Evolutionary conservation across 208 protist species (phyloP).

Genomic region (Leishmania amazonensis): DNA sequence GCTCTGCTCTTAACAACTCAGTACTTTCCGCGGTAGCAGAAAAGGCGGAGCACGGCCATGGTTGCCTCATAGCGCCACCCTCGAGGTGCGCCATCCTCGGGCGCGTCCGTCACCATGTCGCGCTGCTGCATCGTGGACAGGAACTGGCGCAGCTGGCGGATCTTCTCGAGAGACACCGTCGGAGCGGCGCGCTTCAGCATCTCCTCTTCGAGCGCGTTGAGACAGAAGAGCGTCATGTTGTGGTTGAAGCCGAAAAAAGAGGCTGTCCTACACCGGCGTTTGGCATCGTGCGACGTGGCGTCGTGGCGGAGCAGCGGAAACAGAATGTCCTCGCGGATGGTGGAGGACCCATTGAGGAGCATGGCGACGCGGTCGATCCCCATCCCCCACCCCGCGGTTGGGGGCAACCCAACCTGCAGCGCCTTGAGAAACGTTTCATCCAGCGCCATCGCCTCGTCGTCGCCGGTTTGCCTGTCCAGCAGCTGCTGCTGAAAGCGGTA

Average conservation of each 20-base stretch:
- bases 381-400: slow-evolving; percentile 96
- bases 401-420: slow-evolving; percentile 95
- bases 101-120: slow-evolving; percentile 6
- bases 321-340: slow-evolving; percentile 88
- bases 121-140: slow-evolving; percentile 46
- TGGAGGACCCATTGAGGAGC: slow-evolving; percentile 89
- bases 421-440: slow-evolving; percentile 95
- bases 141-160: slow-evolving; percentile 65
- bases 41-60: slow-evolving; percentile 65
- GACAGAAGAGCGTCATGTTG: slow-evolving; percentile 86
- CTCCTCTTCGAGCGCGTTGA: slow-evolving; percentile 80
- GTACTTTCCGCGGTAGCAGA: slow-evolving; percentile 53
- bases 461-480: slow-evolving; percentile 82
- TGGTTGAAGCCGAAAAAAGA: slow-evolving; percentile 84
- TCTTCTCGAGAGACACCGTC: slow-evolving; percentile 46
- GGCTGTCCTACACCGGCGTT: slow-evolving; percentile 71
- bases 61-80: slow-evolving; percentile 65
- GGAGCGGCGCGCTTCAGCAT: slow-evolving; percentile 59
- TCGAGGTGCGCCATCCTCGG: slow-evolving; percentile 19
- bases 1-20: background rate
- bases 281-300: slow-evolving; percentile 70
- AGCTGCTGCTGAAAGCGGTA: slow-evolving; percentile 94
- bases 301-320: slow-evolving; percentile 88
- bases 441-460: slow-evolving; percentile 92
- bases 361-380: slow-evolving; percentile 96